Evolutionary conservation across 176 grass and related monocot genomes (phyloP), one percentile per base, ranked within the genome.

Genomic region (Thalia dealbata): DNA sequence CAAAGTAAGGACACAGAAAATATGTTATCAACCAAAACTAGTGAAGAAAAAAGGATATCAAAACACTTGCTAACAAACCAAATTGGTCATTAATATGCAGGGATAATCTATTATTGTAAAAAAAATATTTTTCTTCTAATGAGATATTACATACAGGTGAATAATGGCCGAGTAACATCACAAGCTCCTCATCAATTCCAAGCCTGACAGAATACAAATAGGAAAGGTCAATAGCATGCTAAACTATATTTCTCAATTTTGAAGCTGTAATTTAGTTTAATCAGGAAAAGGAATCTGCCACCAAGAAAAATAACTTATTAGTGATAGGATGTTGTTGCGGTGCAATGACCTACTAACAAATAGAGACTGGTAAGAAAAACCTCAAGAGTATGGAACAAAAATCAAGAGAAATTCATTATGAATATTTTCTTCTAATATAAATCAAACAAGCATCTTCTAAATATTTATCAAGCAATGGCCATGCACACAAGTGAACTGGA

Each of bases 101-200:
- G 43, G 10, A 50, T 9, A 71, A 71, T 3, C 11, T 46, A 21
- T n/a, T 70, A 18, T 24, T 50, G 45, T n/a, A 9, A 80, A 15
- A 67, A 55, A 58, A 10, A 32, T 15, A 14, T 15, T 11, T 11
- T n/a, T 1, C 8, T 38, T 38, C 32, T 38, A 38, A 38, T 38
- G 32, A 44, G 5, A 43, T 15, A 21, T 56, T 67, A 81, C 87
- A 50, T 86, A 91, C 90, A 75, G 85, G 87, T 86, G 95, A 99
- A 79, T 88, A 56, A 51, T 12, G 76, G 48, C 90, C 95, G 50
- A 99, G 59, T 25, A 99, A 52, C 45, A 75, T 75, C 54, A 91
- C 95, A 41, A 99, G 90, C 35, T 99, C 90, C 58, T 91, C 90
- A 61, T 99, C 95, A 84, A 99, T 99, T 76, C 95, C 95, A 75